Conservation (phyloP, 2,329 filamentous ascomycete species). For the Pseudogymnoascus sp. region DNA sequence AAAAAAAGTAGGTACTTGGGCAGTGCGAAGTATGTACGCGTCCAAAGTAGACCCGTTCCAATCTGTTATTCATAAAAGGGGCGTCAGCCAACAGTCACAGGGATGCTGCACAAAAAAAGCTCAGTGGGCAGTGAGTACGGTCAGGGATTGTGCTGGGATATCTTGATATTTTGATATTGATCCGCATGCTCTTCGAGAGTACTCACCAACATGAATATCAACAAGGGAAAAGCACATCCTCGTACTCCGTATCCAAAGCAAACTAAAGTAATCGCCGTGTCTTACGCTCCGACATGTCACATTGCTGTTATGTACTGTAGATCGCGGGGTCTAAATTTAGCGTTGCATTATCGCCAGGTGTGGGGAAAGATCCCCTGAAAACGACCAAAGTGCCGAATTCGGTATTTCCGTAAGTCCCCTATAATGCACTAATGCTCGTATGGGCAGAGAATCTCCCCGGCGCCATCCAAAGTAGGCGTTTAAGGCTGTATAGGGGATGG, state of each 20-base stretch:
- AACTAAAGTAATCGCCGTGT: conserved; percentile 1
- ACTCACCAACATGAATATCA: neutral
- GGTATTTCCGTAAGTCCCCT: neutral
- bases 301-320: neutral
- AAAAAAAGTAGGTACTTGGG: neutral
- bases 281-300: conserved; percentile 3
- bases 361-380: conserved; percentile 7
- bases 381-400: conserved; percentile 4
- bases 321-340: conserved; percentile 7
- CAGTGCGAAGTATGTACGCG: neutral
- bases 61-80: neutral
- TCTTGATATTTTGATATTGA: neutral
- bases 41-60: neutral
- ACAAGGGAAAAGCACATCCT: neutral
- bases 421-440: conserved; percentile 4
- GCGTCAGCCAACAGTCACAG: neutral
- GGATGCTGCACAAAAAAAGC: neutral
- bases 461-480: neutral
- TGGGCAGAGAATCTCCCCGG: neutral
- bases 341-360: conserved; percentile 5
- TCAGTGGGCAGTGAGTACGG: neutral
- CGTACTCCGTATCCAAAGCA: neutral
- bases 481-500: conserved; percentile 4
- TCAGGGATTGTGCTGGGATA: neutral
- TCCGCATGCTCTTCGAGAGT: neutral